Evolutionary conservation across 1,284 basidiomycete species (phyloP).

Genomic region (Moesziomyces antarcticus): DNA sequence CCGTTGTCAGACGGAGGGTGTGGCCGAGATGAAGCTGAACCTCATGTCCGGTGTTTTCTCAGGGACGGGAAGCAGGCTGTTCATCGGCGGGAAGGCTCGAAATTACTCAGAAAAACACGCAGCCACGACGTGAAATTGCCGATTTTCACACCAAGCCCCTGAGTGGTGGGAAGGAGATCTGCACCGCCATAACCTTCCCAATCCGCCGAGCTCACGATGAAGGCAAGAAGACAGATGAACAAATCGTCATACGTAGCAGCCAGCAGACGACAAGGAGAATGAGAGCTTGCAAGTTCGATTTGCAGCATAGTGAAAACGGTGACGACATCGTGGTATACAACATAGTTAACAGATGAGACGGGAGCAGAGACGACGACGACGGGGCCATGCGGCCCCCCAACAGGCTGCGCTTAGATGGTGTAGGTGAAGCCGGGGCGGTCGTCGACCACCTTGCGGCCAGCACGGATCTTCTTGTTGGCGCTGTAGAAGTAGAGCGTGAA

Average conservation of each 20-base stretch:
- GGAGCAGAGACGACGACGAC: neutral
- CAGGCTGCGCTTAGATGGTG: conserved; percentile 37
- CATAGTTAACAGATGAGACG: neutral
- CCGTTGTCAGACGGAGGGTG: neutral
- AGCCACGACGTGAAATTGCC: neutral
- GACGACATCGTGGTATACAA: neutral
- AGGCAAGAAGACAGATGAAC: no score
- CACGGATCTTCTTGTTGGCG: conserved; percentile 53
- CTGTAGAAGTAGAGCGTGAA: conserved; percentile 50
- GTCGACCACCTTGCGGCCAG: conserved; percentile 51
- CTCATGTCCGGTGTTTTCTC: neutral
- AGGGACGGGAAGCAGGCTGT: no score
- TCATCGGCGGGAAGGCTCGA: neutral
- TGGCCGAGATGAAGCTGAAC: neutral
- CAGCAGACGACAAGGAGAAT: no score
- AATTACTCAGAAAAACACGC: neutral
- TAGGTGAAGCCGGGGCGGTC: conserved; percentile 53
- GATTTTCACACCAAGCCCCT: neutral
- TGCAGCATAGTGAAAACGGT: neutral
- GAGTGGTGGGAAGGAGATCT: neutral
- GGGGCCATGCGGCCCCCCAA: neutral
- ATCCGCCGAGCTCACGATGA: no score
- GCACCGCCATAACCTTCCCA: neutral
- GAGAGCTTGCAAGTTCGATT: neutral
- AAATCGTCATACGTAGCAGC: no score